Evolutionary conservation across 208 protist species (phyloP).

Genomic region (Leishmania braziliensis): DNA sequence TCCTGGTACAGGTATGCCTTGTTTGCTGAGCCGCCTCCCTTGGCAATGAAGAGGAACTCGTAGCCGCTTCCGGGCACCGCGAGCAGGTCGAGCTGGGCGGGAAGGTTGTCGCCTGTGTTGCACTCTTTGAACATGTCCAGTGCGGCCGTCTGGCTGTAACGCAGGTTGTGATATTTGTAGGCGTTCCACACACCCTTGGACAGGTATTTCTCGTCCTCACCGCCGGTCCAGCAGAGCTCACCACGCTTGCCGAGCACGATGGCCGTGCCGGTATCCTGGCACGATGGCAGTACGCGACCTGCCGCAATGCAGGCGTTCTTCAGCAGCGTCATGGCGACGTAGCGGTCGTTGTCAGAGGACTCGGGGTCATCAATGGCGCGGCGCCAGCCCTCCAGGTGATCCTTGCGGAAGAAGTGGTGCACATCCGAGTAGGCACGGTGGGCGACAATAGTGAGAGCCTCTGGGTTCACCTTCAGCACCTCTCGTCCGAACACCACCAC

Average conservation of each 20-base stretch:
- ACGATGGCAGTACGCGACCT: constrained; percentile 88
- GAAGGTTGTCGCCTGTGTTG: constrained; percentile 97
- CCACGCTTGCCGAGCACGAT: constrained; percentile 97
- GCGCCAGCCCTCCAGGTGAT: constrained; percentile 94
- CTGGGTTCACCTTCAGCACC: constrained; percentile 90
- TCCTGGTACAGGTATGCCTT: constrained; percentile 98
- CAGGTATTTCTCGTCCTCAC: constrained; percentile 94
- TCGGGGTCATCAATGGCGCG: constrained; percentile 96
- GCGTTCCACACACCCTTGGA: constrained; percentile 96
- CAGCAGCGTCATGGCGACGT: constrained; percentile 96
- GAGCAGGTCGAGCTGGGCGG: constrained; percentile 97
- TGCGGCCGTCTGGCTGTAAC: constrained; percentile 96
- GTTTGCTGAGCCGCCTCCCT: constrained; percentile 98
- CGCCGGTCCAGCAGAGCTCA: constrained; percentile 96
- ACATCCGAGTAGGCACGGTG: constrained; percentile 93
- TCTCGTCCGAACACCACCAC: constrained; percentile 70
- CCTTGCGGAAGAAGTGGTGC: constrained; percentile 94
- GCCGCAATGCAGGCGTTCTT: constrained; percentile 97
- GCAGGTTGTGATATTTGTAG: constrained; percentile 95
- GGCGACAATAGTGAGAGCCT: constrained; percentile 90
- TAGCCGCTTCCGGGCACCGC: constrained; percentile 94
- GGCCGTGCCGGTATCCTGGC: constrained; percentile 98
- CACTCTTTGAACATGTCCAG: constrained; percentile 97
- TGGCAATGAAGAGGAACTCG: constrained; percentile 97
- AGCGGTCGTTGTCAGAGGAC: constrained; percentile 96